Conservation (phyloP, 805 yeast genomes). For the Ogataea populi-albae region DNA sequence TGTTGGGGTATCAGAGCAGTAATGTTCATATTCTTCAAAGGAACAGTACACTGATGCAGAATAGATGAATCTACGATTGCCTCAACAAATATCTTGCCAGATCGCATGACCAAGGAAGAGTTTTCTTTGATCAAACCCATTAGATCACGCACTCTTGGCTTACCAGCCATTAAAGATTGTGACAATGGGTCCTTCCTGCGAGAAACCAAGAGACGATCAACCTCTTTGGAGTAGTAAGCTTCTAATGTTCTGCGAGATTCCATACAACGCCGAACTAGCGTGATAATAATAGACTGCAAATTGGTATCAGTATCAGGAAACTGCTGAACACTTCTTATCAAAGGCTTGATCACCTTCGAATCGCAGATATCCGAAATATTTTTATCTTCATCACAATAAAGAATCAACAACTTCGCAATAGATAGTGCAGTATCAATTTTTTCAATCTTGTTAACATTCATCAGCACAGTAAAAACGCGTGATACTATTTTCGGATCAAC, state of each 20-base stretch:
- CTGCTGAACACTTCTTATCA: conserved; percentile 42
- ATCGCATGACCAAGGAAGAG: conserved; percentile 44
- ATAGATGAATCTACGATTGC: conserved; percentile 20
- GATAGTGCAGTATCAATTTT: conserved; percentile 49
- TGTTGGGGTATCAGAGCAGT: conserved; percentile 24
- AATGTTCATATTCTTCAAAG: conserved; percentile 20
- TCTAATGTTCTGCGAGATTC: conserved; percentile 56
- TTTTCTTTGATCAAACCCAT: conserved; percentile 47
- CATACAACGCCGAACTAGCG: conserved; percentile 64
- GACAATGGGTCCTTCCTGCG: conserved; percentile 19
- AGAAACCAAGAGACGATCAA: conserved; percentile 39
- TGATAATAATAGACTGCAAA: conserved; percentile 47
- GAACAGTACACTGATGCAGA: conserved; percentile 18
- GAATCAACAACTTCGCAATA: conserved; percentile 51
- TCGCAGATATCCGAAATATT: conserved; percentile 40
- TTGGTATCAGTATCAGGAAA: conserved; percentile 35
- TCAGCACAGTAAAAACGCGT: conserved; percentile 42
- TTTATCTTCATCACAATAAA: conserved; percentile 47
- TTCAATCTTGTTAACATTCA: conserved; percentile 39
- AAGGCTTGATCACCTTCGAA: conserved; percentile 44
- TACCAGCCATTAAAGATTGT: conserved; percentile 5
- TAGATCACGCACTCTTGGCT: conserved; percentile 41
- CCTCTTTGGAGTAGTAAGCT: conserved; percentile 48
- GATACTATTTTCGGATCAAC: conserved; percentile 25
- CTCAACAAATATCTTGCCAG: conserved; percentile 24